Evolutionary conservation across 768 basidiomycete genomes (phyloP), one percentile per base, ranked within the genome.

Genomic region (Lactifluus pinguis): DNA sequence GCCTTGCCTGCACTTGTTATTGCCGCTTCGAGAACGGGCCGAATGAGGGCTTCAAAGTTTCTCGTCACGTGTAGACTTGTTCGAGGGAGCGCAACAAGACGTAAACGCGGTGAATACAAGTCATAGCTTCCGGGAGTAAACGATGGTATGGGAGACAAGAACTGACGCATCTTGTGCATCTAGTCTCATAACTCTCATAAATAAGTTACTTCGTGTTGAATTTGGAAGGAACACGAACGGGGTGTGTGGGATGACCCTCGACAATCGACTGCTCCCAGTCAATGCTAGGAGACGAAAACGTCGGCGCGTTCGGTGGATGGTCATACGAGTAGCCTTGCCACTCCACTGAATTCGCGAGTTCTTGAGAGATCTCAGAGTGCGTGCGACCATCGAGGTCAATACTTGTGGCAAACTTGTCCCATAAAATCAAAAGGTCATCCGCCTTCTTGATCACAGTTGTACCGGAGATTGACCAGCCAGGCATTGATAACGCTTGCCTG

Each of bases 191-290:
- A 44, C 52, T n/a, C 54, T 14, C 17, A 47, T 29, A 9, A 39
- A 51, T 57, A 56, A 51, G 13, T 34, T 13, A 41, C 14, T 47
- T 55, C 42, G 14, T 41, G 15, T 32, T 34, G 25, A 38, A 11
- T 13, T 44, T 15, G 1, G 11, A 32, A 19, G n/a, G 21, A 44
- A 25, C 14, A 65, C 74, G 60, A 64, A 82, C 82, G 15, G 83
- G 81, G 69, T 84, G 83, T 0, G 79, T 83, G 4, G 81, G 81
- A 66, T 84, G 83, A 0, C 82, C 81, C 68, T 83, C 81, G 19
- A 82, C 79, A 32, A 83, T 81, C 2, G 81, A 82, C 66, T 83
- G 80, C 60, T 84, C 81, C 83, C 83, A 84, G 39, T 74, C 77
- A 13, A 84, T 77, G 57, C 81, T 82, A 0, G 79, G 68, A 25